phyloP scores from a whole-genome alignment of 257 asterid genomes.

The Przewalskia tangutica region DNA sequence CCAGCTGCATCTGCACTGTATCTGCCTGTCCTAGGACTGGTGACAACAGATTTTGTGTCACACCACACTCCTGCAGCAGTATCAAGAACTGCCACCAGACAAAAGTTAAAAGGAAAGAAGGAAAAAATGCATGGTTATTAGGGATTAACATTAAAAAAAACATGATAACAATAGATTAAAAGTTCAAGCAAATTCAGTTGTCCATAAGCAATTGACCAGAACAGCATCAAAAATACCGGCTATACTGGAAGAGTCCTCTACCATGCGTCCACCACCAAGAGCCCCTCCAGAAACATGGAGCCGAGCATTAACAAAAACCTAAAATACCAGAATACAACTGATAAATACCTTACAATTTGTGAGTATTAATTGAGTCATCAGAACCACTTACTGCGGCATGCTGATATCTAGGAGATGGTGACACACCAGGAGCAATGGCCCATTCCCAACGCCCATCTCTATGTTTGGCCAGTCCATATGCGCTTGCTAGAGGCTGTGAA shows the following conservation, averaged over 20 bases:
- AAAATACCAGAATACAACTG: slow-evolving; percentile 7
- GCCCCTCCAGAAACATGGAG: slow-evolving; percentile 99
- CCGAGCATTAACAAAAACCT: slow-evolving; percentile 98
- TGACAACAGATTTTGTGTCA: slow-evolving; percentile 92
- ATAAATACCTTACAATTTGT: neutral
- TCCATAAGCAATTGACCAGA: neutral
- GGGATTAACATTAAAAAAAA: neutral
- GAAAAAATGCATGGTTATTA: neutral
- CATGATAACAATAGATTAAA: neutral
- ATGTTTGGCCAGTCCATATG: slow-evolving; percentile 97
- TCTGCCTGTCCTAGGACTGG: slow-evolving; percentile 92
- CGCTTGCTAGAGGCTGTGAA: slow-evolving; percentile 88
- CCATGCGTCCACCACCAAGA: slow-evolving; percentile 99
- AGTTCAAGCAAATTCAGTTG: neutral
- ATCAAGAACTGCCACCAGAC: slow-evolving; percentile 56
- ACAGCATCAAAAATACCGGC: slow-evolving; percentile 47
- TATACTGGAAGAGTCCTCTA: slow-evolving; percentile 95
- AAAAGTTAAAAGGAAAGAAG: neutral
- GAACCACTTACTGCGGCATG: slow-evolving; percentile 88
- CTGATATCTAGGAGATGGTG: slow-evolving; percentile 98
- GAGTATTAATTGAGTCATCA: neutral
- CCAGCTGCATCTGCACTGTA: slow-evolving; percentile 99
- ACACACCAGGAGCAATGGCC: slow-evolving; percentile 99
- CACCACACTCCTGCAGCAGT: slow-evolving; percentile 99
- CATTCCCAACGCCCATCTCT: slow-evolving; percentile 99